phyloP scores from a whole-genome alignment of 1,139 yeast genomes.

The Saccharomycopsis hybrid region DNA sequence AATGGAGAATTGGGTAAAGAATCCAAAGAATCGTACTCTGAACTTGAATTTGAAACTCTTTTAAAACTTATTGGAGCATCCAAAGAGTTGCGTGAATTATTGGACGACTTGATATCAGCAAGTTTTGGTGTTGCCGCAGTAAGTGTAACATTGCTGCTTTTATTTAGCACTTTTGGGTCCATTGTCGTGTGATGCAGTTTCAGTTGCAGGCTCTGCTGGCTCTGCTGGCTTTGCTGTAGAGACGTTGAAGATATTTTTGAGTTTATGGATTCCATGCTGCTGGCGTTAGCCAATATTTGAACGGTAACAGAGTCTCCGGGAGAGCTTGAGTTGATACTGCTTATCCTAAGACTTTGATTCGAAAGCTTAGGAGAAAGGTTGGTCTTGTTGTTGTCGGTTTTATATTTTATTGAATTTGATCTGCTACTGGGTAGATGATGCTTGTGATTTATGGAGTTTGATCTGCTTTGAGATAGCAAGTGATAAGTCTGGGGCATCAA shows the following conservation, averaged over 20 bases:
- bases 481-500: no score
- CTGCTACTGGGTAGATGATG: no score
- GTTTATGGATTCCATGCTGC: background rate
- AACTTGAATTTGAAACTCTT: constrained; percentile 33
- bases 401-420: no score
- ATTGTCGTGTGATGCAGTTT: constrained; percentile 10
- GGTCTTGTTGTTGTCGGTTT: background rate
- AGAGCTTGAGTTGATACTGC: background rate
- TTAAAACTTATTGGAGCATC: constrained; percentile 36
- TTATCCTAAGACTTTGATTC: constrained; percentile 4
- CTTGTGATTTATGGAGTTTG: no score
- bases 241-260: constrained; percentile 5
- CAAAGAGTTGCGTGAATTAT: constrained; percentile 16
- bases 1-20: constrained; percentile 20
- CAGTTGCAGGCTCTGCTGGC: no score
- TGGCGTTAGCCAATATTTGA: background rate
- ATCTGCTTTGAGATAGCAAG: no score
- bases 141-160: constrained; percentile 10
- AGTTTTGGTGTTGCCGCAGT: constrained; percentile 17
- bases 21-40: constrained; percentile 20
- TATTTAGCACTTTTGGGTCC: constrained; percentile 18
- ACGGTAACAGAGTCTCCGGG: background rate
- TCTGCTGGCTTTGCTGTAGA: background rate
- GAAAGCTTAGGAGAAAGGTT: background rate
- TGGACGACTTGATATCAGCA: constrained; percentile 6